These are phyloP conservation scores for Jamesozyma gamospora DNA, from an alignment of 805 yeast genomes.

Conservation along the genomic window DNA sequence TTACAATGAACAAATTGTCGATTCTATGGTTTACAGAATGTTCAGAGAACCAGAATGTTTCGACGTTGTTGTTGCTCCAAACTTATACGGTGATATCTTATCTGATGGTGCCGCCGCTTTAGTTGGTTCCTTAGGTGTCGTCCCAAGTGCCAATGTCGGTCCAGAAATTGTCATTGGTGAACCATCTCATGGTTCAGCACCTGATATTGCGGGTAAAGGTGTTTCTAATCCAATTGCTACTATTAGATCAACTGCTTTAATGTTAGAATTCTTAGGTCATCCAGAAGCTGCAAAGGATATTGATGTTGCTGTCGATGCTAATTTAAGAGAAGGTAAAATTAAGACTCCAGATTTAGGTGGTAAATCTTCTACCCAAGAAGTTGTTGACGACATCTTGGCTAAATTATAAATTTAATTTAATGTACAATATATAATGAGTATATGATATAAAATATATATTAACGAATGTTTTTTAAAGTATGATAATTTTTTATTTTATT, in stretches of 20 bases:
- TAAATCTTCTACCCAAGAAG: constrained; percentile 73
- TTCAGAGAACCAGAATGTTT: constrained; percentile 96
- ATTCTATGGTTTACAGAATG: constrained; percentile 98
- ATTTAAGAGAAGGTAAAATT: constrained; percentile 61
- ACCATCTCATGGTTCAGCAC: constrained; percentile 99
- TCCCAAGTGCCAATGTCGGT: constrained; percentile 97
- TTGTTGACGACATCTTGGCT: constrained; percentile 65
- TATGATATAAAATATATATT: too few relatives aligned
- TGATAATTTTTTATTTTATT: too few relatives aligned
- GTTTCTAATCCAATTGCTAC: constrained; percentile 96
- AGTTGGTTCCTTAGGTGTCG: constrained; percentile 95
- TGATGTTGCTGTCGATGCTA: constrained; percentile 89
- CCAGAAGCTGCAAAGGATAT: constrained; percentile 83
- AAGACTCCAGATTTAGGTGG: constrained; percentile 97
- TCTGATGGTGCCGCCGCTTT: constrained; percentile 98
- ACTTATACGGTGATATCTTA: constrained; percentile 92
- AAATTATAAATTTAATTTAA: constrained; percentile 8
- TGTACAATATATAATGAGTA: not conserved
- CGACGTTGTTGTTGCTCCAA: constrained; percentile 97
- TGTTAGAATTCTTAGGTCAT: constrained; percentile 95
- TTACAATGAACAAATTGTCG: constrained; percentile 93
- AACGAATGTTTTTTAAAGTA: too few relatives aligned
- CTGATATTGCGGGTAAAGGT: constrained; percentile 94
- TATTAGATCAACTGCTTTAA: constrained; percentile 91
- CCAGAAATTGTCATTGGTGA: constrained; percentile 94